Evolutionary conservation across 2,329 filamentous ascomycete species (phyloP).

Genomic region (Dendrostoma leiphaemia): DNA sequence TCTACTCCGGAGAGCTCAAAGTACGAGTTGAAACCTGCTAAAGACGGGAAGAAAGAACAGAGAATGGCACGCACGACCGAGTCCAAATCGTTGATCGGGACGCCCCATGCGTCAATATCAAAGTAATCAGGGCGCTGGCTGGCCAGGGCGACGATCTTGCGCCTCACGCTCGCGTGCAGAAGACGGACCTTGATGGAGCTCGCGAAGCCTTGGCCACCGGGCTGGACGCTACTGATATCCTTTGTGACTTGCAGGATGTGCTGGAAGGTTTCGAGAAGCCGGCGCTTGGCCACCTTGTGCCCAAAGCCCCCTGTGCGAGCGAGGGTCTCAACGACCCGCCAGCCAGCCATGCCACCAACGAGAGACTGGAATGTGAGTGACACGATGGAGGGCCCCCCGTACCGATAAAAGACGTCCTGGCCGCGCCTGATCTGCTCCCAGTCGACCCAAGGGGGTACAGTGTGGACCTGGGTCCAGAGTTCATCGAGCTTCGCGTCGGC

Average conservation of each 20-base stretch:
- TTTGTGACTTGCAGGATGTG: conserved; percentile 70
- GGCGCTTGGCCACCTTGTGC: conserved; percentile 61
- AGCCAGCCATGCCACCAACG: conserved; percentile 70
- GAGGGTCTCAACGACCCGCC: conserved; percentile 70
- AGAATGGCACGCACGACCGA: too few relatives aligned
- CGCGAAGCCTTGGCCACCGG: conserved; percentile 63
- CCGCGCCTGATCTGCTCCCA: conserved; percentile 73
- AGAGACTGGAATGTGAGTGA: conserved; percentile 64
- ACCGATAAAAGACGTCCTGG: conserved; percentile 76
- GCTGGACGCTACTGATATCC: conserved; percentile 63
- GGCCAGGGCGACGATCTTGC: conserved; percentile 61
- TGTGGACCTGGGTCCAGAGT: conserved; percentile 67
- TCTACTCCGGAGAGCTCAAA: too few relatives aligned
- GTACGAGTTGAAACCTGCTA: too few relatives aligned
- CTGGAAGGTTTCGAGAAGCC: conserved; percentile 69
- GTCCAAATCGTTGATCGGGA: conserved; percentile 76
- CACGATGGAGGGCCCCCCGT: conserved; percentile 65
- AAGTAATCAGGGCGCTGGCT: conserved; percentile 60
- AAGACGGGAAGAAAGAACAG: too few relatives aligned
- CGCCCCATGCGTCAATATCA: conserved; percentile 53
- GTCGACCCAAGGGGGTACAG: conserved; percentile 71
- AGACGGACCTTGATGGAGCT: conserved; percentile 67
- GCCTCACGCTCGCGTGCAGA: conserved; percentile 65
- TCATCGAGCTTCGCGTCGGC: conserved; percentile 52
- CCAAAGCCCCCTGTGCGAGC: conserved; percentile 73